Conservation (phyloP, 1,284 basidiomycete genomes). For the Sanguinoderma infundibulare region DNA sequence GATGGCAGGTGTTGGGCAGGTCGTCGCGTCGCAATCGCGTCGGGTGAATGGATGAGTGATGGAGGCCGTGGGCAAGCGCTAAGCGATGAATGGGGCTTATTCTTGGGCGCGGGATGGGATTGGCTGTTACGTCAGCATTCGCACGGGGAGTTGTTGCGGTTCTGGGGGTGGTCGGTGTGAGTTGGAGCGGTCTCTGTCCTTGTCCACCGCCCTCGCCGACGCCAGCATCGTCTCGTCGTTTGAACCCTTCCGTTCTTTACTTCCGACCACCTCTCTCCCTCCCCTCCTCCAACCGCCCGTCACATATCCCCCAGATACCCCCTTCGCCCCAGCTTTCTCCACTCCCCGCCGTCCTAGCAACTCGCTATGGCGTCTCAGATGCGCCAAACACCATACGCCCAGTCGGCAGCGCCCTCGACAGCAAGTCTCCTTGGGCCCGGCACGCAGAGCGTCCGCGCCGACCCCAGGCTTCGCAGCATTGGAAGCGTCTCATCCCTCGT, state of each 20-base stretch:
- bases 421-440: constrained; percentile 51
- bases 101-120: constrained; percentile 11
- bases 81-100: not conserved
- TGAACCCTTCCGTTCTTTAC: constrained; percentile 23
- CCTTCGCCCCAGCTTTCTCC: not conserved
- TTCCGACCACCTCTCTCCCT: constrained; percentile 11
- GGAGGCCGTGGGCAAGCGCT: not conserved
- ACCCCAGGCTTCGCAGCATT: constrained; percentile 42
- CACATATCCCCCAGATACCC: constrained; percentile 12
- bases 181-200: constrained; percentile 4
- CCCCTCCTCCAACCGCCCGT: constrained; percentile 6
- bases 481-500: constrained; percentile 50
- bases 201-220: constrained; percentile 15
- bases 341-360: constrained; percentile 1
- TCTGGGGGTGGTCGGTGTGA: too few relatives aligned
- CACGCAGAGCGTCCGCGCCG: constrained; percentile 51
- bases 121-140: constrained; percentile 16
- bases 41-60: too few relatives aligned
- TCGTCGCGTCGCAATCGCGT: too few relatives aligned
- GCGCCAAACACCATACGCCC: constrained; percentile 30
- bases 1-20: too few relatives aligned
- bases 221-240: not conserved
- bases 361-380: constrained; percentile 31
- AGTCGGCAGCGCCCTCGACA: constrained; percentile 49
- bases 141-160: constrained; percentile 6